Evolutionary conservation across 1,284 basidiomycete species (phyloP).

Genomic region (Macrocystidia cucumis): DNA sequence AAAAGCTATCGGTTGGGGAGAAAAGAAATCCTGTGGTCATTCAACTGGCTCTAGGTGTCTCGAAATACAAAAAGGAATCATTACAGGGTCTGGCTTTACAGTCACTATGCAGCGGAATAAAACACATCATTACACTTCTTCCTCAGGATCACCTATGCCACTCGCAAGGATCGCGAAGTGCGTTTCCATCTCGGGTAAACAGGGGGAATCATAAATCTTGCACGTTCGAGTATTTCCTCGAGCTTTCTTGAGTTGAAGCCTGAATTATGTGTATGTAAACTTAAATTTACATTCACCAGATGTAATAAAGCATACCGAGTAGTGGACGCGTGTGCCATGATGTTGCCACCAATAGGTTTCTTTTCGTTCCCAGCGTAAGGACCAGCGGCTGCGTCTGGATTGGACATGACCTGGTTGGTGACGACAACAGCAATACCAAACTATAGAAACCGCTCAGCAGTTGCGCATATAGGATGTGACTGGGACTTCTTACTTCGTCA

Average conservation of each 20-base stretch:
- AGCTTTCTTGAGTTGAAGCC: conserved; percentile 89
- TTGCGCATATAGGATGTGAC: conserved; percentile 8
- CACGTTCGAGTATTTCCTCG: conserved; percentile 91
- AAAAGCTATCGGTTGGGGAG: too few species aligned
- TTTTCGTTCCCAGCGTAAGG: conserved; percentile 89
- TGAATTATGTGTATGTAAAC: conserved; percentile 20
- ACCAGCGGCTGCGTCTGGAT: conserved; percentile 88
- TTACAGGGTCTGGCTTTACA: too few species aligned
- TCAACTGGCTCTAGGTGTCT: too few species aligned
- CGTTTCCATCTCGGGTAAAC: conserved; percentile 94
- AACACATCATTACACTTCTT: conserved; percentile 50
- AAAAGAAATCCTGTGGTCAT: too few species aligned
- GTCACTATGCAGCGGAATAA: too few species aligned
- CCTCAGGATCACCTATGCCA: conserved; percentile 90
- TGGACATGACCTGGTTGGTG: conserved; percentile 98
- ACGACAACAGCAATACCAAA: conserved; percentile 97
- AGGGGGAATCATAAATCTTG: conserved; percentile 98
- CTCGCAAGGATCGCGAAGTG: conserved; percentile 89
- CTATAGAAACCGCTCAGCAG: conserved; percentile 32
- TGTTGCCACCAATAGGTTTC: conserved; percentile 97
- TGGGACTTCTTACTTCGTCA: conserved; percentile 69
- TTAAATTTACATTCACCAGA: too few species aligned
- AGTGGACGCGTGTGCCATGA: conserved; percentile 94
- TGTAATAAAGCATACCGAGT: conserved; percentile 52
- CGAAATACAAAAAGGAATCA: too few species aligned